Evolutionary conservation across 768 basidiomycete genomes (phyloP).

Genomic region (Boletus vinaceobasis): DNA sequence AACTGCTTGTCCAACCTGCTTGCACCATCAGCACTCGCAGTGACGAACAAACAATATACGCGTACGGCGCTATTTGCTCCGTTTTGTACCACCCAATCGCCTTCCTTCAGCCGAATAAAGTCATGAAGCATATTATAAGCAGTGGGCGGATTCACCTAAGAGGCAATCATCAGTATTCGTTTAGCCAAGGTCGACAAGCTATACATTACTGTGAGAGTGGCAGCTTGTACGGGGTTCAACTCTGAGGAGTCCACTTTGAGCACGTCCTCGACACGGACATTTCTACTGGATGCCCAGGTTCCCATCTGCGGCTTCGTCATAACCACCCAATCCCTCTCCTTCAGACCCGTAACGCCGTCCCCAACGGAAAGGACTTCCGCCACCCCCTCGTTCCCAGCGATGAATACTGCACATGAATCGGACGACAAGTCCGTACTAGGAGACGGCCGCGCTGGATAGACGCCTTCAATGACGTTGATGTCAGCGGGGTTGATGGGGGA

Average conservation of each 20-base stretch:
- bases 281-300: conserved; percentile 65
- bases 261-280: conserved; percentile 53
- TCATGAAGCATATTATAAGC: conserved; percentile 80
- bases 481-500: conserved; percentile 83
- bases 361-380: conserved; percentile 65
- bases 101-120: conserved; percentile 58
- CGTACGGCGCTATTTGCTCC: conserved; percentile 81
- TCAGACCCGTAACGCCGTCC: conserved; percentile 44
- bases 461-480: conserved; percentile 75
- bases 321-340: conserved; percentile 69
- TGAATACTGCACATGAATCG: conserved; percentile 40
- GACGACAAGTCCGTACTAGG: conserved; percentile 36
- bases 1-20: conserved; percentile 76
- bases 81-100: conserved; percentile 84
- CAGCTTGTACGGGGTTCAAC: conserved; percentile 62
- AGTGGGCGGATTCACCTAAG: conserved; percentile 77
- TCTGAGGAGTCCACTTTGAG: conserved; percentile 52
- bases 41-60: neutral
- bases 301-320: conserved; percentile 67
- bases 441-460: conserved; percentile 68
- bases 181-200: neutral
- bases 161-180: neutral
- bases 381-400: conserved; percentile 77
- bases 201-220: conserved; percentile 63
- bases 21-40: conserved; percentile 1